Evolutionary conservation across 2,329 filamentous ascomycete genomes (phyloP).

Genomic region (Pyricularia sp.): DNA sequence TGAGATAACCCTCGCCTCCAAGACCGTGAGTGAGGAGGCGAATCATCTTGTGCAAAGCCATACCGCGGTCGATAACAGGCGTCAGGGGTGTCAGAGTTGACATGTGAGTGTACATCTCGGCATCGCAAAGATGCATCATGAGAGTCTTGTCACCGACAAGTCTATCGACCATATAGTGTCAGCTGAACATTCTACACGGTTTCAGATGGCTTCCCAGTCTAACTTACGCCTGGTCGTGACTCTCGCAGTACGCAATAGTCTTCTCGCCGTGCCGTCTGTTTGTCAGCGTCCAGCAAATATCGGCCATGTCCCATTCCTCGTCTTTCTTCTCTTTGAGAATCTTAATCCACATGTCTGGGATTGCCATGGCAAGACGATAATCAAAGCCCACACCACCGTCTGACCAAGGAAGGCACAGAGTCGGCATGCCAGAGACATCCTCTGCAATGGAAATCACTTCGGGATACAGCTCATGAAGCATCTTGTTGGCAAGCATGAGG

Average conservation of each 20-base stretch:
- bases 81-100: conserved; percentile 77
- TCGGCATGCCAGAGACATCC: conserved; percentile 97
- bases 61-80: conserved; percentile 78
- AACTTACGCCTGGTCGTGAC: conserved; percentile 91
- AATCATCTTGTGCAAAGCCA: conserved; percentile 96
- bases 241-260: conserved; percentile 95
- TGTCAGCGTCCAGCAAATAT: conserved; percentile 77
- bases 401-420: conserved; percentile 77
- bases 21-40: conserved; percentile 83
- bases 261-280: conserved; percentile 95
- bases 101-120: conserved; percentile 98
- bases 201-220: conserved; percentile 3
- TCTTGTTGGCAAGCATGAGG: conserved; percentile 91
- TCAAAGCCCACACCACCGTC: conserved; percentile 93
- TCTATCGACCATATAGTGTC: conserved; percentile 30
- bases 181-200: background rate
- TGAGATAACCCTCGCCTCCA: conserved; percentile 93
- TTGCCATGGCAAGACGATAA: conserved; percentile 93
- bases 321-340: conserved; percentile 90
- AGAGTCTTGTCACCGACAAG: conserved; percentile 94
- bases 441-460: conserved; percentile 87
- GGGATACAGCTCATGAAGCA: conserved; percentile 87
- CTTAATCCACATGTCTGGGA: conserved; percentile 99
- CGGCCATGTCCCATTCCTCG: conserved; percentile 82
- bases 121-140: conserved; percentile 97